Percentiles rank a stretch among this genome's conserved stretches.
phyloP scores from a whole-genome alignment of 352 stramenopile species.

The Phytophthora podocarpi region DNA sequence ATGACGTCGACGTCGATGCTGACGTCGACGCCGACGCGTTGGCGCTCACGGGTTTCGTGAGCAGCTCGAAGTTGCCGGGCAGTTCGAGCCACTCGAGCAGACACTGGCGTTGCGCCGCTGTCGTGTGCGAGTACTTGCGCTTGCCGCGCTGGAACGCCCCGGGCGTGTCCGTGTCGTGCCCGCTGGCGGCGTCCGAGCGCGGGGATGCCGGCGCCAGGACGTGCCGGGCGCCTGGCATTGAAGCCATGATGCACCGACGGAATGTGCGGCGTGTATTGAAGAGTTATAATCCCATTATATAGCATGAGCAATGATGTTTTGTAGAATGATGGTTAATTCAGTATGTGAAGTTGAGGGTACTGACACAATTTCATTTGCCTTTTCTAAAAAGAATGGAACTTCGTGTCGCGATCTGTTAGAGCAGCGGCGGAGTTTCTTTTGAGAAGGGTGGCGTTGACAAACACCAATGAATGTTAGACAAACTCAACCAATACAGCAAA shows the following conservation, averaged over 20 bases:
- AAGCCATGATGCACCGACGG: slow-evolving; percentile 17
- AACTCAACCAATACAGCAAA: too few relatives aligned
- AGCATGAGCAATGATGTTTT: too few relatives aligned
- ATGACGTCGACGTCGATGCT: background rate
- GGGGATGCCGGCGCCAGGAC: slow-evolving; percentile 10
- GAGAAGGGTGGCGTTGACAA: slow-evolving; percentile 23
- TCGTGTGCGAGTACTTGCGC: slow-evolving; percentile 63
- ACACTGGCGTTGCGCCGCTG: slow-evolving; percentile 42
- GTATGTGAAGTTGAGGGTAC: too few relatives aligned
- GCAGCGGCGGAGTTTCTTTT: too few relatives aligned
- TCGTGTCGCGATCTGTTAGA: too few relatives aligned
- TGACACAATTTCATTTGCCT: too few relatives aligned
- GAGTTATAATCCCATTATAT: too few relatives aligned
- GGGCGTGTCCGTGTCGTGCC: slow-evolving; percentile 27
- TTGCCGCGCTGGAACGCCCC: slow-evolving; percentile 6
- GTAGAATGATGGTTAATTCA: too few relatives aligned
- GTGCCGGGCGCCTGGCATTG: slow-evolving; percentile 13
- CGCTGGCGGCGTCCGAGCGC: slow-evolving; percentile 16
- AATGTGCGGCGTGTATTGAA: background rate
- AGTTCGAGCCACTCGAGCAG: slow-evolving; percentile 68
- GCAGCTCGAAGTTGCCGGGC: slow-evolving; percentile 48
- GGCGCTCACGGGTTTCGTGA: slow-evolving; percentile 31
- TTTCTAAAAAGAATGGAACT: too few relatives aligned
- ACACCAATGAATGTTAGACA: too few relatives aligned
- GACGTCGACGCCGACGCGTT: background rate